These are phyloP conservation scores for Trypanosoma lewisi DNA, from an alignment of 208 protist species.

Conservation along the genomic window DNA sequence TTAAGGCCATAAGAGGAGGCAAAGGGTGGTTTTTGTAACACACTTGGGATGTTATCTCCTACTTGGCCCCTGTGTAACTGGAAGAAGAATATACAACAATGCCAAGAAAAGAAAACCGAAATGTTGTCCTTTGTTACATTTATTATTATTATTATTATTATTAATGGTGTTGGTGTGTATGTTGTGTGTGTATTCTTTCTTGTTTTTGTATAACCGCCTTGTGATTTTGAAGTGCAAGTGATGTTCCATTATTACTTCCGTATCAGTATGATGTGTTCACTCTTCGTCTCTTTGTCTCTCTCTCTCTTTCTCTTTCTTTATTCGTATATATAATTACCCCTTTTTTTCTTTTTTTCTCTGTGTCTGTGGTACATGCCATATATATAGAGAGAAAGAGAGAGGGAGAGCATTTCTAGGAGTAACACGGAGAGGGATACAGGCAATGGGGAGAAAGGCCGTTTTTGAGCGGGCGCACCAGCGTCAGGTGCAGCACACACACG, in stretches of 20 bases:
- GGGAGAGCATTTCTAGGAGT: not conserved
- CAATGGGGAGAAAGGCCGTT: slow-evolving; percentile 71
- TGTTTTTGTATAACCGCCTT: too few relatives aligned
- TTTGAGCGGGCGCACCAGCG: slow-evolving; percentile 60
- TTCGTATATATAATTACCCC: not conserved
- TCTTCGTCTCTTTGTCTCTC: too few relatives aligned
- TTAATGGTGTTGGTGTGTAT: too few relatives aligned
- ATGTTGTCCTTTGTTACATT: too few relatives aligned
- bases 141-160: too few relatives aligned
- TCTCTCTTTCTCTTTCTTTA: slow-evolving; percentile 17
- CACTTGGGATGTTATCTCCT: not conserved
- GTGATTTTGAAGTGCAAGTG: too few relatives aligned
- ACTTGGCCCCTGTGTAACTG: too few relatives aligned
- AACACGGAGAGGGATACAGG: not conserved
- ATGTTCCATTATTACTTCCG: too few relatives aligned
- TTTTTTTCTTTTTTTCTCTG: not conserved
- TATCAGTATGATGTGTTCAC: too few relatives aligned
- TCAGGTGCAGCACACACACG: slow-evolving; percentile 47
- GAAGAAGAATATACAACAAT: too few relatives aligned
- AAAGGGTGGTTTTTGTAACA: slow-evolving; percentile 82
- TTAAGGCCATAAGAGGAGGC: slow-evolving; percentile 84
- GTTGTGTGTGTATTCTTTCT: too few relatives aligned
- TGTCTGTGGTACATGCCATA: not conserved
- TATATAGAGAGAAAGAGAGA: not conserved
- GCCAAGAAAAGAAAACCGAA: too few relatives aligned